These are phyloP conservation scores for Paramarasmius palmivorus DNA, from an alignment of 1,284 basidiomycete species.

Conservation along the genomic window DNA sequence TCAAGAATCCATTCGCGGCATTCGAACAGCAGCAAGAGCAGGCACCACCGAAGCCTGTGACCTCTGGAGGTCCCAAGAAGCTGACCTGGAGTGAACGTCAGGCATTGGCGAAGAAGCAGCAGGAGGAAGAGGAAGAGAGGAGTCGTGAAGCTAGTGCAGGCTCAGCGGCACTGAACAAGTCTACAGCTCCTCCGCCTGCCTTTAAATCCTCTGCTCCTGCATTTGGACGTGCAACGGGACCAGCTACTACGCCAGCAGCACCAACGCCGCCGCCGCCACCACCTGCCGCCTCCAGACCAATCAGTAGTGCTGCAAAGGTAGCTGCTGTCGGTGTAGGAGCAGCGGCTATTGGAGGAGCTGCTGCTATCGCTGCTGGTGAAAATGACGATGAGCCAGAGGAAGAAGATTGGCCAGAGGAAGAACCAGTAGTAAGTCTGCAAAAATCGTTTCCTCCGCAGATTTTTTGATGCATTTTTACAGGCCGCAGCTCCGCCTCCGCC, in stretches of 20 bases:
- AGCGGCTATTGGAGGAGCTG: constrained; percentile 35
- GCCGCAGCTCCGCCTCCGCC: constrained; percentile 20
- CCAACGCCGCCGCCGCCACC: constrained; percentile 10
- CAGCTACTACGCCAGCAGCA: not conserved
- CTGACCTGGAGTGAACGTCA: constrained; percentile 91
- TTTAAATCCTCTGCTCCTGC: constrained; percentile 41
- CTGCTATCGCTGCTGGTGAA: constrained; percentile 26
- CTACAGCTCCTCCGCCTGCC: constrained; percentile 24
- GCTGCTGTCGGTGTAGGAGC: constrained; percentile 33
- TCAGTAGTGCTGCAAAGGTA: constrained; percentile 37
- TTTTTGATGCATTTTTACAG: not conserved
- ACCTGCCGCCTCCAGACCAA: constrained; percentile 30
- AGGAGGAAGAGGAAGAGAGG: constrained; percentile 76
- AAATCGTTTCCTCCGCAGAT: not conserved
- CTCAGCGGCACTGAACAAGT: constrained; percentile 23
- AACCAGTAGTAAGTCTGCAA: constrained; percentile 31
- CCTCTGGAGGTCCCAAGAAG: constrained; percentile 56
- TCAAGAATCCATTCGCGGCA: constrained; percentile 80
- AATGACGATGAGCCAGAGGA: constrained; percentile 32
- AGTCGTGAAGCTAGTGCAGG: constrained; percentile 61
- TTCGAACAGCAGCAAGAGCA: constrained; percentile 49
- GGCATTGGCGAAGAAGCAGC: constrained; percentile 81
- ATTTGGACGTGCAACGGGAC: constrained; percentile 36
- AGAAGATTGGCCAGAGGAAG: constrained; percentile 32
- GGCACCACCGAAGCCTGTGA: constrained; percentile 23